A percentile compares a stretch with the other conserved stretches of the same genome.
Evolutionary conservation across 2,329 filamentous ascomycete species (phyloP).

Genomic region (Aureobasidium zeae): DNA sequence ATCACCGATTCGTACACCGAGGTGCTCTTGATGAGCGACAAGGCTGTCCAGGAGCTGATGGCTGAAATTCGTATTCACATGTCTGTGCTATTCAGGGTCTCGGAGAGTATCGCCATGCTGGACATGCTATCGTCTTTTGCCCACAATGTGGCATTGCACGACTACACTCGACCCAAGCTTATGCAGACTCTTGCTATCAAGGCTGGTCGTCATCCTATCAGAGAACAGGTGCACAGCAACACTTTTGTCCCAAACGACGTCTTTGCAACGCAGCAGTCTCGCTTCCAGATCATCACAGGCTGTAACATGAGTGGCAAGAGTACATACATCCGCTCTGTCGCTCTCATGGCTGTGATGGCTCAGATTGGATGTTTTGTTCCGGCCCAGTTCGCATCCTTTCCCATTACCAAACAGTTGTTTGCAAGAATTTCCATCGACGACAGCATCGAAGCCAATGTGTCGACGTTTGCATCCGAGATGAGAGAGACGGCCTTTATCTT

Average conservation of each 20-base stretch:
- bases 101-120: slow-evolving; percentile 74
- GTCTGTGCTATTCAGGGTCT: slow-evolving; percentile 68
- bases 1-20: slow-evolving; percentile 76
- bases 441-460: slow-evolving; percentile 80
- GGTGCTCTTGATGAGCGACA: slow-evolving; percentile 70
- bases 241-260: slow-evolving; percentile 84
- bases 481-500: slow-evolving; percentile 90
- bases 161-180: slow-evolving; percentile 58
- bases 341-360: slow-evolving; percentile 82
- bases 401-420: slow-evolving; percentile 75
- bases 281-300: slow-evolving; percentile 89
- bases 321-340: slow-evolving; percentile 81
- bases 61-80: slow-evolving; percentile 62
- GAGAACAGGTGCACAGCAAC: slow-evolving; percentile 59
- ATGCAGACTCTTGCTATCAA: slow-evolving; percentile 62
- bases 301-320: slow-evolving; percentile 99
- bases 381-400: slow-evolving; percentile 70
- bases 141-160: slow-evolving; percentile 58
- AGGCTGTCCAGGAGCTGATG: slow-evolving; percentile 62
- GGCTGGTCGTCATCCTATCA: slow-evolving; percentile 66
- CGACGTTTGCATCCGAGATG: slow-evolving; percentile 93
- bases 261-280: slow-evolving; percentile 67
- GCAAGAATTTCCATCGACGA: slow-evolving; percentile 81
- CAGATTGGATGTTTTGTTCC: slow-evolving; percentile 89
- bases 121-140: slow-evolving; percentile 62